These are phyloP conservation scores for Mycena sp. DNA, from an alignment of 1,284 basidiomycete species.

Conservation along the genomic window DNA sequence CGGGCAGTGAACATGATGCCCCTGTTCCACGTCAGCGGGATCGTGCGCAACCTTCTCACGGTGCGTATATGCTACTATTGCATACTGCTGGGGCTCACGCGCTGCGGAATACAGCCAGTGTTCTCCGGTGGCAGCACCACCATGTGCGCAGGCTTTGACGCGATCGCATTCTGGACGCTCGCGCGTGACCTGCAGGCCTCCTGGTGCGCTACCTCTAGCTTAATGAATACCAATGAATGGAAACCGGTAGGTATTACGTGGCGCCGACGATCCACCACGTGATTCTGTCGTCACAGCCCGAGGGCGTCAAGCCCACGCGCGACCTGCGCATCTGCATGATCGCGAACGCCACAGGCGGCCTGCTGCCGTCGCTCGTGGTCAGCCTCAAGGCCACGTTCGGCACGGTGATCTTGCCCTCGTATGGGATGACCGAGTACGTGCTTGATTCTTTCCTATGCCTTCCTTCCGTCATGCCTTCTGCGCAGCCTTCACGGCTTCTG, in stretches of 20 bases:
- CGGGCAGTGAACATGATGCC: too few species aligned
- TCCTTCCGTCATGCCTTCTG: not conserved
- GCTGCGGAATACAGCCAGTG: too few species aligned
- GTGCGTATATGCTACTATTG: too few species aligned
- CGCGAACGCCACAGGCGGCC: slow-evolving; percentile 57
- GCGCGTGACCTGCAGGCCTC: slow-evolving; percentile 55
- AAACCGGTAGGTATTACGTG: slow-evolving; percentile 57
- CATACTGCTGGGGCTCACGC: too few species aligned
- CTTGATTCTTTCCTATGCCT: not conserved
- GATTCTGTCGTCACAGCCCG: slow-evolving; percentile 51
- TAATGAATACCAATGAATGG: too few species aligned
- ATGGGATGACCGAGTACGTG: slow-evolving; percentile 57
- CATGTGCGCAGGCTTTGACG: too few species aligned
- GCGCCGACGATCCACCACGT: slow-evolving; percentile 58
- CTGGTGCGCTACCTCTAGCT: too few species aligned
- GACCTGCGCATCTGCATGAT: slow-evolving; percentile 55
- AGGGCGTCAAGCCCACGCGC: slow-evolving; percentile 40
- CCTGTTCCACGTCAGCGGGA: too few species aligned
- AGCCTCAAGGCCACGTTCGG: slow-evolving; percentile 49
- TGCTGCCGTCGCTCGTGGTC: slow-evolving; percentile 53
- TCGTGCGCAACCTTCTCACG: too few species aligned
- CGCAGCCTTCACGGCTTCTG: too few species aligned
- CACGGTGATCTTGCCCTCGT: too few species aligned
- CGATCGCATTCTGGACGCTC: slow-evolving; percentile 72
- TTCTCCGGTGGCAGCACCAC: too few species aligned